These are phyloP conservation scores for Eutreptiella sp. DNA, from an alignment of 208 protist species.

Conservation along the genomic window DNA sequence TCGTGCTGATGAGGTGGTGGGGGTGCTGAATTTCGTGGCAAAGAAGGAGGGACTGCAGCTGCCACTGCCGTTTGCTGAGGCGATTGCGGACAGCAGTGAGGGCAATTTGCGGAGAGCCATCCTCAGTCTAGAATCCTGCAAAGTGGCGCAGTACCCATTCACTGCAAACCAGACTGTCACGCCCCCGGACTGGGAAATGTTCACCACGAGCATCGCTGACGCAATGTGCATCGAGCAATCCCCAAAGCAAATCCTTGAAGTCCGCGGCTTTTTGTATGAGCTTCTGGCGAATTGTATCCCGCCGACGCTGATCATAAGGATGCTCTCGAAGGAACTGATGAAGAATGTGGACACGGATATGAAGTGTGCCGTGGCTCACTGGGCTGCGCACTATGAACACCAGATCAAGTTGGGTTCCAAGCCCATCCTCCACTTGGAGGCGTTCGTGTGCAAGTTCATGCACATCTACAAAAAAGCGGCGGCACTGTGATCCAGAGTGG, in stretches of 20 bases:
- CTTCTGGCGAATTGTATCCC: slow-evolving; percentile 97
- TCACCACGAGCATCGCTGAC: slow-evolving; percentile 76
- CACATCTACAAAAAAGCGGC: slow-evolving; percentile 67
- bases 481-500: too few relatives aligned
- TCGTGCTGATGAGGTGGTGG: slow-evolving; percentile 71
- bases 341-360: slow-evolving; percentile 54
- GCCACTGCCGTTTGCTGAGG: slow-evolving; percentile 56
- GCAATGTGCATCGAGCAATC: slow-evolving; percentile 88
- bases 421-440: slow-evolving; percentile 97
- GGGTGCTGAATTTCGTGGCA: slow-evolving; percentile 55
- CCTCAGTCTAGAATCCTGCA: slow-evolving; percentile 91
- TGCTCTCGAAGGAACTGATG: slow-evolving; percentile 71
- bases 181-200: slow-evolving; percentile 90
- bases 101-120: slow-evolving; percentile 93
- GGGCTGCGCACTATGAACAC: slow-evolving; percentile 90
- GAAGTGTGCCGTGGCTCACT: slow-evolving; percentile 69
- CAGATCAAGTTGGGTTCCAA: slow-evolving; percentile 92
- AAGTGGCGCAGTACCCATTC: slow-evolving; percentile 69
- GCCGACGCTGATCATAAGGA: slow-evolving; percentile 83
- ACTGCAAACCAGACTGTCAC: slow-evolving; percentile 57
- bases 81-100: slow-evolving; percentile 60
- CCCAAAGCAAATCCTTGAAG: slow-evolving; percentile 78
- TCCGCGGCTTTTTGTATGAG: slow-evolving; percentile 95
- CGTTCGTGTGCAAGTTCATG: slow-evolving; percentile 90
- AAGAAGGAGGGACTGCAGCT: slow-evolving; percentile 52